Evolutionary conservation across 2,329 filamentous ascomycete species (phyloP).

Genomic region (Cytospora piceicola): DNA sequence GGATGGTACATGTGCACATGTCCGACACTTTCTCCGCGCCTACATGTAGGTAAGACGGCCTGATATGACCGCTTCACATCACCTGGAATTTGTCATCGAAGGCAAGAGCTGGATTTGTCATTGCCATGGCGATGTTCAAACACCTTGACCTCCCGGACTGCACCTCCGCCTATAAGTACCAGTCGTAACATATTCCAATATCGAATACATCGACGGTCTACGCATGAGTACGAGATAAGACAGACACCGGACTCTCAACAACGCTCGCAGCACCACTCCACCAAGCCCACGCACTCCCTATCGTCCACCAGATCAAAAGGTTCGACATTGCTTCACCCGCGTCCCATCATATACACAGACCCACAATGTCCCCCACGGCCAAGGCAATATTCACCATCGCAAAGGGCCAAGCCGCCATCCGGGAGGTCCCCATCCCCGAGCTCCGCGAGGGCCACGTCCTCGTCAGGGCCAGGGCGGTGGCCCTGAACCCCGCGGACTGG

Average conservation of each 20-base stretch:
- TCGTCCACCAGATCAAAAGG: neutral
- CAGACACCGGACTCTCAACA: too few species aligned
- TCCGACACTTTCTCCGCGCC: too few species aligned
- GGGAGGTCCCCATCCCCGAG: constrained; percentile 15
- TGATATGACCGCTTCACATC: too few species aligned
- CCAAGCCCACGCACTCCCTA: neutral
- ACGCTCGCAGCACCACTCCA: neutral
- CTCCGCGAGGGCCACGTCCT: constrained; percentile 24
- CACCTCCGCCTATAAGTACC: neutral
- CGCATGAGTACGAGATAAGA: too few species aligned
- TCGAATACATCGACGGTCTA: neutral
- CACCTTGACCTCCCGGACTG: neutral
- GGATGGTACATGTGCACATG: too few species aligned
- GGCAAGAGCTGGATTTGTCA: neutral
- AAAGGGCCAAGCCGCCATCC: constrained; percentile 8
- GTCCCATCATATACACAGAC: neutral
- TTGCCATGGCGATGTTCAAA: neutral
- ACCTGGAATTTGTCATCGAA: neutral
- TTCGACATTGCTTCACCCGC: neutral
- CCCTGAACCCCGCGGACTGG: constrained; percentile 27
- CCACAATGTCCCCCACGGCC: constrained; percentile 17
- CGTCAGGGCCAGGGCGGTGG: constrained; percentile 24
- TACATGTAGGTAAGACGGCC: too few species aligned
- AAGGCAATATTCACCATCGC: constrained; percentile 17
- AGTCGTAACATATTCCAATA: neutral